Evolutionary conservation across 345 rosid genomes (phyloP).

Genomic region (Anacardium occidentale): DNA sequence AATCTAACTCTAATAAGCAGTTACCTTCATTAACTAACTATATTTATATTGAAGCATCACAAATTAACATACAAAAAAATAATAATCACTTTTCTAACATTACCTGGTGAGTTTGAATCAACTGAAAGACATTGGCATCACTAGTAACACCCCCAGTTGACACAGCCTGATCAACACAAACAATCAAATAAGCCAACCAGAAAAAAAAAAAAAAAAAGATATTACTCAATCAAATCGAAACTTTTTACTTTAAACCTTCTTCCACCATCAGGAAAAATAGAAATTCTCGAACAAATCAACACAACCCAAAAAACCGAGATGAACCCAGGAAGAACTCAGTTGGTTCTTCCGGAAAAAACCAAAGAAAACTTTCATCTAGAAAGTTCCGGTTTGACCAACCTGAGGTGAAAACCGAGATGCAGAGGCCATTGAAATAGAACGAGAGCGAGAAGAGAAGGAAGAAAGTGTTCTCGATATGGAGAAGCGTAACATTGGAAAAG

Average conservation of each 20-base stretch:
- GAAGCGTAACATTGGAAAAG: conserved; percentile 29
- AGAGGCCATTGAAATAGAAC: conserved; percentile 60
- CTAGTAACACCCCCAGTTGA: conserved; percentile 49
- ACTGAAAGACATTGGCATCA: conserved; percentile 53
- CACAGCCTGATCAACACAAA: conserved; percentile 45
- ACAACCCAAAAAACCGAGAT: conserved; percentile 1
- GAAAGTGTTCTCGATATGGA: conserved; percentile 19
- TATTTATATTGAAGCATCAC: not conserved
- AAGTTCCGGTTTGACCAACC: conserved; percentile 27
- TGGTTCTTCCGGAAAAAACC: not conserved
- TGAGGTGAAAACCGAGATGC: conserved; percentile 55
- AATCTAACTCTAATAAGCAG: not conserved
- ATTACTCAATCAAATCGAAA: not conserved
- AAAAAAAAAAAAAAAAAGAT: no score
- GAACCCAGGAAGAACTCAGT: not conserved
- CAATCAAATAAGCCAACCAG: no score
- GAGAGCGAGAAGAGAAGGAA: conserved; percentile 23
- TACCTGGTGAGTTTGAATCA: conserved; percentile 87
- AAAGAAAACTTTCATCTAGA: not conserved
- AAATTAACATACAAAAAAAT: not conserved
- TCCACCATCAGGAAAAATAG: not conserved
- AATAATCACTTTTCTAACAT: not conserved
- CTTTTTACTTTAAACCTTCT: not conserved
- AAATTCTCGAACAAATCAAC: not conserved
- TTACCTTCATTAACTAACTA: not conserved